Evolutionary conservation across 2,329 filamentous ascomycete species (phyloP).

Genomic region (Chaetomiaceae sp.): DNA sequence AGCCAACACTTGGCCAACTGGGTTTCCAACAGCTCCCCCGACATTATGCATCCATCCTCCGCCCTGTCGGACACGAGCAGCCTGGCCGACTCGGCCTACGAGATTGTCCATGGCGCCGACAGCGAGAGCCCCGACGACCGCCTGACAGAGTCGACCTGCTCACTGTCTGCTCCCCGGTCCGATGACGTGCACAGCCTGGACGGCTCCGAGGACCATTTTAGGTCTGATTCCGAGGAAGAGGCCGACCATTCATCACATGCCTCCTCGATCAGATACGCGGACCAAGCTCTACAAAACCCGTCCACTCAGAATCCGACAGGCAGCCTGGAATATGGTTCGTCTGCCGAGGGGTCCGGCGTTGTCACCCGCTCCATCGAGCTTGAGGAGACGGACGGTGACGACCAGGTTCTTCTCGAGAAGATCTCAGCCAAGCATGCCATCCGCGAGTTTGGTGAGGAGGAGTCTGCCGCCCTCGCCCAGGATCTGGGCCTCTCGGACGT

Average conservation of each 20-base stretch:
- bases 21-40: slow-evolving; percentile 53
- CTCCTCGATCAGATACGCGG: slow-evolving; percentile 45
- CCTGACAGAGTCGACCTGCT: slow-evolving; percentile 46
- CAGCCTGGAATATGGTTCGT: slow-evolving; percentile 22
- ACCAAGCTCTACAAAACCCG: slow-evolving; percentile 43
- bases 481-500: slow-evolving; percentile 31
- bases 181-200: slow-evolving; percentile 50
- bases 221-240: slow-evolving; percentile 38
- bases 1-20: slow-evolving; percentile 54
- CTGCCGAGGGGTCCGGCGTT: slow-evolving; percentile 17
- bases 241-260: slow-evolving; percentile 31
- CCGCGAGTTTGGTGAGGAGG: slow-evolving; percentile 37
- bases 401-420: slow-evolving; percentile 31
- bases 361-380: slow-evolving; percentile 40
- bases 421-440: slow-evolving; percentile 45
- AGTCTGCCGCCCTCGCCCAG: slow-evolving; percentile 34
- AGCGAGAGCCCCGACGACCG: slow-evolving; percentile 45
- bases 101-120: slow-evolving; percentile 50
- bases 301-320: slow-evolving; percentile 30
- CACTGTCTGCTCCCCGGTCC: slow-evolving; percentile 43
- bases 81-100: slow-evolving; percentile 53
- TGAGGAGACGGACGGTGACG: slow-evolving; percentile 36
- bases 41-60: slow-evolving; percentile 50
- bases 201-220: slow-evolving; percentile 42
- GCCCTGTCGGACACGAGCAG: slow-evolving; percentile 43